Conservation (phyloP, 129 eudicot genomes). For the Lactuca sativa region DNA sequence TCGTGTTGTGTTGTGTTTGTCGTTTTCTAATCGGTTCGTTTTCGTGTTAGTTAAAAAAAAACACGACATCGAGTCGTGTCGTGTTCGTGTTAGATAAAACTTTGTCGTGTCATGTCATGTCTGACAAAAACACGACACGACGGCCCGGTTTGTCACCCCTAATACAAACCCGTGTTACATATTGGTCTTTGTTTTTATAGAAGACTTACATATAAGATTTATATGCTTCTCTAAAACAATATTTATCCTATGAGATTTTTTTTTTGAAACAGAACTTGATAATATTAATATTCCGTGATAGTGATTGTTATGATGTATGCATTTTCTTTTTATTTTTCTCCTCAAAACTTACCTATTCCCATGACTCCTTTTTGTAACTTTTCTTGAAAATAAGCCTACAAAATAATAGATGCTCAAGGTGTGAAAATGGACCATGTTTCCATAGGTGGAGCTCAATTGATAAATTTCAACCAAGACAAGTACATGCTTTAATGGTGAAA, state of each 20-base stretch:
- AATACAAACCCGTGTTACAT: no score
- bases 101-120: no score
- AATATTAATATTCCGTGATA: conserved; percentile 4
- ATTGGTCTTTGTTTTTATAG: no score
- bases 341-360: conserved; percentile 18
- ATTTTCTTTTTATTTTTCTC: conserved; percentile 4
- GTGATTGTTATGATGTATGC: conserved; percentile 25
- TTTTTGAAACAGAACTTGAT: not conserved
- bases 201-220: not conserved
- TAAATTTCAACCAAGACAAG: conserved; percentile 19
- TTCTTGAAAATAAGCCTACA: conserved; percentile 33
- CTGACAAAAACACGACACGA: no score
- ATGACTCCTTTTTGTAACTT: conserved; percentile 29
- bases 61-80: no score
- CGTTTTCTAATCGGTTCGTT: no score
- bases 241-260: not conserved
- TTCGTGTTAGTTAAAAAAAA: no score
- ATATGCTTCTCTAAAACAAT: not conserved
- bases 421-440: conserved; percentile 35
- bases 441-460: conserved; percentile 34
- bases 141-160: no score
- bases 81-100: no score
- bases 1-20: no score
- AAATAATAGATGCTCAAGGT: conserved; percentile 29
- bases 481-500: conserved; percentile 37